phyloP scores from a whole-genome alignment of 768 basidiomycete species.

The Pisolithus tinctorius region DNA sequence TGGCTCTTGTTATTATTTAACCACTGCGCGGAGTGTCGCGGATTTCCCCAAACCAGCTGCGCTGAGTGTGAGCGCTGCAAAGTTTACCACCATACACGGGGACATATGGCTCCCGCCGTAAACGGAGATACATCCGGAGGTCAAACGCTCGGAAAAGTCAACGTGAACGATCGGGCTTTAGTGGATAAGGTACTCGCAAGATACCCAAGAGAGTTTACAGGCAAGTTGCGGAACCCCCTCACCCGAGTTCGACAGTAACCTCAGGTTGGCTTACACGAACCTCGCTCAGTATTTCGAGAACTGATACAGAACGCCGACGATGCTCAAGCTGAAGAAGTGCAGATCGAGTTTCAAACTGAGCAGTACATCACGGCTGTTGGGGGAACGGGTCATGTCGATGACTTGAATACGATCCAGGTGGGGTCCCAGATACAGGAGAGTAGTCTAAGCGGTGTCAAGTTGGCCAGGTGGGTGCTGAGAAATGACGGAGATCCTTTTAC shows the following conservation, averaged over 20 bases:
- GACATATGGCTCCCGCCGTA: neutral
- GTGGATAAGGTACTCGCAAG: slow-evolving; percentile 13
- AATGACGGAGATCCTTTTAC: slow-evolving; percentile 45
- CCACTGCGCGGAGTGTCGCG: too few relatives aligned
- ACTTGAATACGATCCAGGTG: slow-evolving; percentile 4
- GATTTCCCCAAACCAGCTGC: too few relatives aligned
- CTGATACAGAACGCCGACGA: slow-evolving; percentile 55
- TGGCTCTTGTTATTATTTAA: too few relatives aligned
- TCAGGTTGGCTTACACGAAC: neutral
- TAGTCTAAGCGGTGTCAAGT: slow-evolving; percentile 13
- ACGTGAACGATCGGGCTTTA: slow-evolving; percentile 11
- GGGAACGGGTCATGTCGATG: neutral
- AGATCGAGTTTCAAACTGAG: slow-evolving; percentile 31
- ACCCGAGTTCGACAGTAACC: neutral
- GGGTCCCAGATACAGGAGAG: neutral
- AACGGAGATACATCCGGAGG: neutral
- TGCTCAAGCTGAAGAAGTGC: slow-evolving; percentile 29
- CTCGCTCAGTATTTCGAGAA: slow-evolving; percentile 39
- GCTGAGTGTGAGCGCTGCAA: too few relatives aligned
- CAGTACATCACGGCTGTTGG: slow-evolving; percentile 2
- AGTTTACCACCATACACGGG: too few relatives aligned
- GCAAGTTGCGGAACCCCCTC: neutral
- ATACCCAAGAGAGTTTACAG: slow-evolving; percentile 13
- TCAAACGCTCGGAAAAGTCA: neutral
- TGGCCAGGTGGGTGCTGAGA: slow-evolving; percentile 34